phyloP scores from a whole-genome alignment of 768 basidiomycete genomes.

The Mrakia frigida region DNA sequence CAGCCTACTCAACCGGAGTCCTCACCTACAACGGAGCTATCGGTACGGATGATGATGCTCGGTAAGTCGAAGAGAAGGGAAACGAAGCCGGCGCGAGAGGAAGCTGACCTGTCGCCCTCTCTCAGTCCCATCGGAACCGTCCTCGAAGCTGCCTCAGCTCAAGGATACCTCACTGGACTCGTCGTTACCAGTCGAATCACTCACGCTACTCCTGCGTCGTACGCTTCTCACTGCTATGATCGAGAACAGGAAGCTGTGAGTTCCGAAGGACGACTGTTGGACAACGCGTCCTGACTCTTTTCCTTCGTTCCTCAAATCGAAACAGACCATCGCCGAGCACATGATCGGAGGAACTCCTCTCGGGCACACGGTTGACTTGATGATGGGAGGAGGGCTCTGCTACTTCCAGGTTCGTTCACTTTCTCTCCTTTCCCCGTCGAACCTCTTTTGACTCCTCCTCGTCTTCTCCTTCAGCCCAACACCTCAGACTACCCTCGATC shows the following conservation, averaged over 20 bases:
- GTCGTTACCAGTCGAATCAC: conserved; percentile 27
- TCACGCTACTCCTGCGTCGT: conserved; percentile 23
- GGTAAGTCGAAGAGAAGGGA: too few species aligned
- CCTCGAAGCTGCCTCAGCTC: conserved; percentile 39
- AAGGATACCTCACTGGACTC: conserved; percentile 33
- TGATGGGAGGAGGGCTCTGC: conserved; percentile 36
- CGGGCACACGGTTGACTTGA: conserved; percentile 36
- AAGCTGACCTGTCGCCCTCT: too few species aligned
- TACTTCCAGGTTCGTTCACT: conserved; percentile 4
- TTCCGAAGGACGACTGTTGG: too few species aligned
- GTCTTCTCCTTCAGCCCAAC: not conserved
- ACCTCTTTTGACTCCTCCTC: too few species aligned
- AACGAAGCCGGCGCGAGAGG: too few species aligned
- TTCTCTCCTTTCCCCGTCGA: too few species aligned
- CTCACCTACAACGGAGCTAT: conserved; percentile 33
- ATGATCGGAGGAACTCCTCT: conserved; percentile 17
- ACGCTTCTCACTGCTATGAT: conserved; percentile 39
- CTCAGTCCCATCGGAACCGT: conserved; percentile 34
- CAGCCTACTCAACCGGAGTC: conserved; percentile 37
- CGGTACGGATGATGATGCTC: conserved; percentile 12
- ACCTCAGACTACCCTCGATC: conserved; percentile 15
- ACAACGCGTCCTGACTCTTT: too few species aligned
- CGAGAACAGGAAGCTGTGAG: conserved; percentile 30
- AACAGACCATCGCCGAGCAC: conserved; percentile 32
- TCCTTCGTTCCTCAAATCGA: too few species aligned